Base-by-base conservation (phyloP, 306 rosid genomes). In the Alnus rubra region DNA sequence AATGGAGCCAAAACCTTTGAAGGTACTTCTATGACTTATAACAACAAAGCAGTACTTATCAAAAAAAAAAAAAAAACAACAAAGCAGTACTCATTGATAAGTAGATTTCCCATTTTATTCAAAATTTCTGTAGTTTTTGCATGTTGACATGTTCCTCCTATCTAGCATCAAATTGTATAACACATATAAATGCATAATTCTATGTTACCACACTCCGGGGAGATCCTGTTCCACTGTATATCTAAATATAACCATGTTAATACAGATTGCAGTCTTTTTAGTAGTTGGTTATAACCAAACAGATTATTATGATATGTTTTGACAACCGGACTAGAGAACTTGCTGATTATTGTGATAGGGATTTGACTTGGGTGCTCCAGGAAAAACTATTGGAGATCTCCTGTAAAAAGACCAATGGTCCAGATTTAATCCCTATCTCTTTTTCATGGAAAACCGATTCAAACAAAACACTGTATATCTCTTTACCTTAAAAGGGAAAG, bases 1-100 rank as follows among this genome's bases (percentile, higher is more conserved):
- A 74, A 84, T 87, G 7, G 95, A 90, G 69, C 89, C 97, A 2
- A 90, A 90, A 84, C 82, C 87, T 77, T 77, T 90, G 54, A 89
- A 92, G 97, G 97, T 92, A 84, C 31, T 62, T 7, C 81, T 71
- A 78, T 58, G 65, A 42, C 44, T 69, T 77, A 69, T 69, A 42
- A 5, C 13, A 11, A 18, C 67, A 10, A 75, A 52, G 62, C 31
- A 44, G 13, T 60, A 42, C 9, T 71, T 62, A 12, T 23, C 28
- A 23, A 23, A 23, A 23, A 23, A 23, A 23, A 23, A 23, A 23
- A 23, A 23, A n/a, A n/a, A n/a, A n/a, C n/a, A n/a, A 18, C 67
- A 10, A 75, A 52, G 62, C 31, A 44, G 13, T 60, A 42, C 9
- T 71, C 63, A 12, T 64, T 56, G 54, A 67, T 64, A 42, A 28